Evolutionary conservation across 1,284 basidiomycete genomes (phyloP).

Genomic region (Coniferiporia weirii): DNA sequence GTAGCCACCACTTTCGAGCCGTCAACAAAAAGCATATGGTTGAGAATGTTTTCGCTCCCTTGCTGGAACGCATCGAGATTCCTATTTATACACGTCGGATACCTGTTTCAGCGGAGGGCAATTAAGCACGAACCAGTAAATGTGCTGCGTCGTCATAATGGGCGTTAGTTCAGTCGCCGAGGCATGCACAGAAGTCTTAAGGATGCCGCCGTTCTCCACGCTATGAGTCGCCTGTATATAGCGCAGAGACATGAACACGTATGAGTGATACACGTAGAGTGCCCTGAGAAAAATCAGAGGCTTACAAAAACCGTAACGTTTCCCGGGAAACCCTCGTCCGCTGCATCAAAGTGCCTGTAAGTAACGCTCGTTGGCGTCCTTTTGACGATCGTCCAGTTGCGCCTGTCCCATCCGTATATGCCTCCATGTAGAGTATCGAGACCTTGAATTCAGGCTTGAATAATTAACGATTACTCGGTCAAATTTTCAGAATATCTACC

Average conservation of each 20-base stretch:
- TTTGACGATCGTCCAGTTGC: conserved; percentile 47
- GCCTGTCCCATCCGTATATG: conserved; percentile 49
- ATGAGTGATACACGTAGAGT: no score
- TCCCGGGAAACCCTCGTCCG: conserved; percentile 52
- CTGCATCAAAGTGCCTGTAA: conserved; percentile 45
- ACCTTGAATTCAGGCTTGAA: conserved; percentile 18
- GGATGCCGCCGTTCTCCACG: conserved; percentile 41
- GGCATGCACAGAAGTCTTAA: conserved; percentile 42
- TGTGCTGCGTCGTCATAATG: conserved; percentile 54
- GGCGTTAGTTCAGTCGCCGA: conserved; percentile 48
- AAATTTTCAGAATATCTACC: neutral
- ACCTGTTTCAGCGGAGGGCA: neutral
- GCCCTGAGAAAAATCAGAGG: neutral
- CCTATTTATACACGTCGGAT: conserved; percentile 26
- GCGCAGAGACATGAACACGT: neutral
- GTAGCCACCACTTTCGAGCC: conserved; percentile 38
- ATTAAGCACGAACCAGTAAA: conserved; percentile 37
- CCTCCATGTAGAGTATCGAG: conserved; percentile 50
- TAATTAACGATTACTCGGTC: neutral
- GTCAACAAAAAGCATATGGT: conserved; percentile 36
- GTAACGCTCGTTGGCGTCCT: conserved; percentile 41
- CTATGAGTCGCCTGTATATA: conserved; percentile 41
- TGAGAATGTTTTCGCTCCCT: conserved; percentile 40
- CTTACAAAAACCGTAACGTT: conserved; percentile 42
- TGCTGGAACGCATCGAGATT: conserved; percentile 53